Conservation (phyloP, 2,329 filamentous ascomycete genomes). For the Immersiporthe knoxdaviesiana region DNA sequence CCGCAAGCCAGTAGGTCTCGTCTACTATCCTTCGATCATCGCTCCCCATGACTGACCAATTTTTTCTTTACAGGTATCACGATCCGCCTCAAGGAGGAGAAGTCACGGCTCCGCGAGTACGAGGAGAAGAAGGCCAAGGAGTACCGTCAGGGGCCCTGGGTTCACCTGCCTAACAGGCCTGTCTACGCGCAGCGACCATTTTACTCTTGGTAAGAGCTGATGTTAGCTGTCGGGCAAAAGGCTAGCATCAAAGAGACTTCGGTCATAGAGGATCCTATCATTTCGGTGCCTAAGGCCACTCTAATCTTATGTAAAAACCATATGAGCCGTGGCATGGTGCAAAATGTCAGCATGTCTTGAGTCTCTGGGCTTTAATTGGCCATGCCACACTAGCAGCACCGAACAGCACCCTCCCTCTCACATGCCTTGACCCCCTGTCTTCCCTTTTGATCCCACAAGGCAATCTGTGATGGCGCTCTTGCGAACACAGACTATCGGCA, state of each 20-base stretch:
- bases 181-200: constrained; percentile 85
- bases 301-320: background rate
- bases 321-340: background rate
- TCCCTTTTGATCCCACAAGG: too few species aligned
- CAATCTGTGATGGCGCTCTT: too few species aligned
- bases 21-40: background rate
- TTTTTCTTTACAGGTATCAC: constrained; percentile 67
- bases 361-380: background rate
- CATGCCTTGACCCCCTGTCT: too few species aligned
- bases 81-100: constrained; percentile 89
- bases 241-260: too few species aligned
- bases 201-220: constrained; percentile 75
- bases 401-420: too few species aligned
- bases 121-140: constrained; percentile 78
- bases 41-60: constrained; percentile 14
- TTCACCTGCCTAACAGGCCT: constrained; percentile 83
- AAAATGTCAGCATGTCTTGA: background rate
- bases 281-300: background rate
- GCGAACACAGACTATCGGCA: too few species aligned
- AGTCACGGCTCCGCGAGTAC: constrained; percentile 80
- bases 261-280: background rate
- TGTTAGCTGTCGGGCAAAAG: background rate
- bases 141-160: constrained; percentile 78
- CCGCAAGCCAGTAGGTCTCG: constrained; percentile 72
- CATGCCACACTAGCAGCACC: background rate